phyloP scores from a whole-genome alignment of 208 protist species.

The Leishmania tropica region DNA sequence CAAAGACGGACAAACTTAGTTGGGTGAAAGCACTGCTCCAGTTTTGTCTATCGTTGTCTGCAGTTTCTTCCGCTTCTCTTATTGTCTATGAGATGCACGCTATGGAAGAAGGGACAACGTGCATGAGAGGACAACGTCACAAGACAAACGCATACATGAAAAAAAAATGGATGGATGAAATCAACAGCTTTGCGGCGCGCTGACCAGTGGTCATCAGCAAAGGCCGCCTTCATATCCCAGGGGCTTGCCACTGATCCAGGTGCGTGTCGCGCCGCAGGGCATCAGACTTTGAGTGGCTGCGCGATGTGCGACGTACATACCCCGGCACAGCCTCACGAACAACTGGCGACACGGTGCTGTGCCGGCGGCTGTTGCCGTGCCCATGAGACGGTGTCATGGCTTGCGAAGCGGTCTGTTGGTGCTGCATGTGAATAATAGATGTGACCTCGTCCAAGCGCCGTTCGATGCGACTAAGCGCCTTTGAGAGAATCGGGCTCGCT shows the following conservation, averaged over 20 bases:
- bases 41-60: not conserved
- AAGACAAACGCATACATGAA: not conserved
- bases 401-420: conserved; percentile 12
- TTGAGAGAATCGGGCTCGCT: conserved; percentile 48
- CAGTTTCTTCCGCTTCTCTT: not conserved
- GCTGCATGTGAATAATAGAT: conserved; percentile 60
- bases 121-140: not conserved
- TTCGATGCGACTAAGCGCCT: conserved; percentile 69
- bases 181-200: not conserved
- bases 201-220: not conserved
- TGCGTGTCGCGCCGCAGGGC: conserved; percentile 21
- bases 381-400: not conserved
- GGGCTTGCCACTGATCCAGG: conserved; percentile 29
- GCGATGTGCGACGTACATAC: conserved; percentile 16
- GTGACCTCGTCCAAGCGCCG: conserved; percentile 70
- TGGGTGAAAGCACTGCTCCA: conserved; percentile 1
- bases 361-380: conserved; percentile 20
- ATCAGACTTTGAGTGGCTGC: conserved; percentile 27
- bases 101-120: not conserved
- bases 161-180: not conserved
- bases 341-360: conserved; percentile 20
- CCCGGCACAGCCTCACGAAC: conserved; percentile 16
- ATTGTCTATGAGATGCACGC: conserved; percentile 4
- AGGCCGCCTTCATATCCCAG: conserved; percentile 13
- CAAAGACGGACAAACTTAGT: not conserved